Evolutionary conservation across 192 early-diverging fungal species (phyloP), one percentile per base, ranked within the genome.

Genomic region (Diversispora epigaea): DNA sequence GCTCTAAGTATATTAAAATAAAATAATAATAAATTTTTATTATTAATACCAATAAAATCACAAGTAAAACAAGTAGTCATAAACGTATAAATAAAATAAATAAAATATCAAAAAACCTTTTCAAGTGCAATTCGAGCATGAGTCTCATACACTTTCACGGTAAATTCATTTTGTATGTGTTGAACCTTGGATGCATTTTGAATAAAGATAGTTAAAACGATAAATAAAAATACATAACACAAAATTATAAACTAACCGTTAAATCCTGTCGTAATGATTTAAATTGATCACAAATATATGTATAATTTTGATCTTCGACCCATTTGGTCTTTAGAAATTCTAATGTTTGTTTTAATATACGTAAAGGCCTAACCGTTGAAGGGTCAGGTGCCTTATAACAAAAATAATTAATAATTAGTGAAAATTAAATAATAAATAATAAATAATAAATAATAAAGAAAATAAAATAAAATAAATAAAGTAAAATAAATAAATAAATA

Each of bases 101-200:
- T 11, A 4, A 62, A 61, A 25, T 39, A 61, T 44, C 1, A 39
- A 49, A 12, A 64, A 66, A 91, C 91, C 83, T 93, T 96, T 81
- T 98, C 97, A 57, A 99, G 78, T 12, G 97, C 97, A 74, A 99
- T 98, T 55, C 97, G 83, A 17, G 95, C 96, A 83, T 99, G 95
- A 17, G 85, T 87, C 80, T 99, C 96, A 80, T 99, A 99, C 3
- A 98, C 96, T 61, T 88, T 84, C 9, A 95, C 94, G 7, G 97
- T 96, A 78, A 99, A 96, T 15, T 91, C 91, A 78, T 95, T 96
- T 58, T 92, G 88, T 49, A 99, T 95, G 55, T 91, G 86, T 88
- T 99, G 97, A 46, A 94, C 84, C 87, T 86, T 79, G 46, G n/a
- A 61, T 52, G 45, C n/a, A 52, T 55, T 32, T 49, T 61, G 50